These are phyloP conservation scores for Shiraia sp. DNA, from an alignment of 2,329 filamentous ascomycete genomes.

Conservation along the genomic window DNA sequence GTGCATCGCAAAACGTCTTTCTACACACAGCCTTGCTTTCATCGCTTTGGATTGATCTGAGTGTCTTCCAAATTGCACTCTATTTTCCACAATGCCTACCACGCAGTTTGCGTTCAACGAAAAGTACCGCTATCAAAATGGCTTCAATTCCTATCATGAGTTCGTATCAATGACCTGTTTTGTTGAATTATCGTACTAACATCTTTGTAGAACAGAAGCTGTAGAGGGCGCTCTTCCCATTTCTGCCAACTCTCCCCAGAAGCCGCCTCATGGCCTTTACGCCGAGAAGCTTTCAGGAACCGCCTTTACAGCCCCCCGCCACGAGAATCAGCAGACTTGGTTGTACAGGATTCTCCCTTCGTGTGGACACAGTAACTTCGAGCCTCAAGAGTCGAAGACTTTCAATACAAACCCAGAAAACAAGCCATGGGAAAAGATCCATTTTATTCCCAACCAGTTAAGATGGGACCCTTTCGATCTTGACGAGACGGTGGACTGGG, in stretches of 20 bases:
- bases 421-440: slow-evolving; percentile 60
- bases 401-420: slow-evolving; percentile 57
- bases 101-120: slow-evolving; percentile 66
- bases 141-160: slow-evolving; percentile 75
- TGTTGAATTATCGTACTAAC: slow-evolving; percentile 9
- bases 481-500: slow-evolving; percentile 69
- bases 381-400: slow-evolving; percentile 52
- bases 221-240: slow-evolving; percentile 73
- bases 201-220: slow-evolving; percentile 67
- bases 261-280: slow-evolving; percentile 77
- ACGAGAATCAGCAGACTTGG: slow-evolving; percentile 63
- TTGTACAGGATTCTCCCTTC: slow-evolving; percentile 62
- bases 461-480: slow-evolving; percentile 80
- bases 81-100: slow-evolving; percentile 60
- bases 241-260: slow-evolving; percentile 81
- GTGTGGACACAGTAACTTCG: slow-evolving; percentile 61
- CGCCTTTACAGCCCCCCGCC: slow-evolving; percentile 61
- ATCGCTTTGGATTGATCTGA: neutral
- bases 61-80: neutral
- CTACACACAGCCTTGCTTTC: too few relatives aligned
- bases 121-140: slow-evolving; percentile 77
- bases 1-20: slow-evolving; percentile 1
- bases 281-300: slow-evolving; percentile 71
- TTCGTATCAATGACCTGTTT: slow-evolving; percentile 8
- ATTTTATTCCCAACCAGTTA: slow-evolving; percentile 79